Base-by-base conservation (phyloP, 257 asterid genomes). In the Apocynum venetum region DNA sequence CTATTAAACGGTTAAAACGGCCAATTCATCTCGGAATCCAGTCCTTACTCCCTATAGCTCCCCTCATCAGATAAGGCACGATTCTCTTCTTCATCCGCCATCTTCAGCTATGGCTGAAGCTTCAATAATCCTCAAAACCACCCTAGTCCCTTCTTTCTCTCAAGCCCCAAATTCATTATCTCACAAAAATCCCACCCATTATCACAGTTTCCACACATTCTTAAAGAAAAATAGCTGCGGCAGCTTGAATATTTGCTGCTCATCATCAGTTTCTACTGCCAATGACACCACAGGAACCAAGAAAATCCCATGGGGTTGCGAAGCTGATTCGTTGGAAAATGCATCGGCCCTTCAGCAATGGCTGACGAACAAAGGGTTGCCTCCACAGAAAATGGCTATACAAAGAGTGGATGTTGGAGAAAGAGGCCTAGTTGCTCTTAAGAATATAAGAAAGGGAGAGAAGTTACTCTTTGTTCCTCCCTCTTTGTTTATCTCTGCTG, bases 401-500 rank as follows among this genome's bases (percentile, higher is more conserved):
- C 82, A 84, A 81, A 94, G 82, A 81, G 98, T 94, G 79, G 93
- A 91, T 14, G 89, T 94, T 17, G 98, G 98, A 69, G 98, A 92
- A 86, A 89, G 98, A 74, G 98, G 98, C 1, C 92, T 94, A 10
- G 97, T 94, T 63, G 97, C 98, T 76, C 83, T 91, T 63, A 91
- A 89, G 60, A 92, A 90, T 72, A 86, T 94, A 15, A 89, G 98
- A 83, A 94, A 89, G 84, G 97, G 97, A 8, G 98, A 94, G 83
- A 94, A 89, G 67, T 78, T 94, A 79, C 97, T 94, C 2, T 94
- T 92, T 74, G 97, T 94, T 82, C 98, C 98, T 77, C 96, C 97
- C 20, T 79, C 92, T 0, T 91, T 92, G 66, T 89, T 92, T 83
- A 89, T 94, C 78, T 91, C 95, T 3, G 90, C 98, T 46, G 93